Percentiles rank a stretch among this genome's conserved stretches.
Evolutionary conservation across 345 rosid genomes (phyloP).

Genomic region (Ceriops zippeliana): DNA sequence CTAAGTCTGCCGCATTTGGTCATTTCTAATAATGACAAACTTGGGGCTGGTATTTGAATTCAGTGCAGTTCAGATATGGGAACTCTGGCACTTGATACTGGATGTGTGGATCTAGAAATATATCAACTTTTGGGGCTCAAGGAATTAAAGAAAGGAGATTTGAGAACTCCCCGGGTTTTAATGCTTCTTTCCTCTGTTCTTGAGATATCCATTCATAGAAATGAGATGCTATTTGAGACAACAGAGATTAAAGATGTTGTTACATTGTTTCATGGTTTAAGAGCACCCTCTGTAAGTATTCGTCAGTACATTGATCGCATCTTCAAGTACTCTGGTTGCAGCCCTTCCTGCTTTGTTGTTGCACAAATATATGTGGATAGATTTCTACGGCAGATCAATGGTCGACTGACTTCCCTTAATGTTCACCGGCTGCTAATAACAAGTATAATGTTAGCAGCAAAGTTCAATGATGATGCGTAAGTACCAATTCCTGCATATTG

Average conservation of each 20-base stretch:
- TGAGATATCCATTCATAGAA: conserved; percentile 49
- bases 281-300: conserved; percentile 61
- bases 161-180: conserved; percentile 43
- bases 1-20: no score
- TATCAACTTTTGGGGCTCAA: conserved; percentile 60
- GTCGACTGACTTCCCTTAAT: conserved; percentile 58
- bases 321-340: conserved; percentile 76
- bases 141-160: conserved; percentile 38
- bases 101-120: conserved; percentile 36
- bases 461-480: conserved; percentile 81
- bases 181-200: conserved; percentile 58
- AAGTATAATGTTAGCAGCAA: conserved; percentile 76
- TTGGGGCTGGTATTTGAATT: conserved; percentile 14
- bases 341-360: conserved; percentile 84
- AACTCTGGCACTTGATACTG: conserved; percentile 29
- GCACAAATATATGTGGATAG: conserved; percentile 72
- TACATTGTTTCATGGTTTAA: conserved; percentile 62
- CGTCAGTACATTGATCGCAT: conserved; percentile 69
- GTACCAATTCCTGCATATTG: conserved; percentile 12
- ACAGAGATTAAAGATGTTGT: conserved; percentile 26
- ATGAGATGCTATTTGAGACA: conserved; percentile 38
- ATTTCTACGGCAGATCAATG: conserved; percentile 42
- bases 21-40: no score
- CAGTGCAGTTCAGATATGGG: conserved; percentile 47
- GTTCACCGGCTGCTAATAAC: conserved; percentile 85